Evolutionary conservation across 176 grass and related monocot species (phyloP).

Genomic region (Secale cereale): DNA sequence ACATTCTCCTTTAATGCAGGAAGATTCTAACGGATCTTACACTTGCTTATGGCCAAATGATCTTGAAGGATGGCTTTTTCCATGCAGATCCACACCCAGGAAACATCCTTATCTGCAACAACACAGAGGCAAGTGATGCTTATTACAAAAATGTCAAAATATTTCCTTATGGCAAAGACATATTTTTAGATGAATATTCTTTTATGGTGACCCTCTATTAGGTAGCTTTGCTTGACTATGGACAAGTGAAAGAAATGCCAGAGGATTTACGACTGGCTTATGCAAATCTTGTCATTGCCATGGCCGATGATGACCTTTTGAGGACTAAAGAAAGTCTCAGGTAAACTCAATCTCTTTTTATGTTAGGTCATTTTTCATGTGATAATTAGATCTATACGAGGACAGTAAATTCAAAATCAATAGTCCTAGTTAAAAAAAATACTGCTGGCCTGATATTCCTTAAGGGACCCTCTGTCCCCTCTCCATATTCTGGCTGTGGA

Average conservation of each 20-base stretch:
- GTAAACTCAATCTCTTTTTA: constrained; percentile 35
- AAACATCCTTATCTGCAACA: constrained; percentile 94
- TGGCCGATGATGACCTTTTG: constrained; percentile 73
- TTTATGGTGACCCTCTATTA: constrained; percentile 32
- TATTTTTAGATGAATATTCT: constrained; percentile 21
- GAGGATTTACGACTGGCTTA: constrained; percentile 87
- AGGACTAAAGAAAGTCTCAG: constrained; percentile 62
- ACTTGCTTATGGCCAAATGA: constrained; percentile 99
- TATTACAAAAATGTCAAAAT: neutral
- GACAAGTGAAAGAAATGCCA: constrained; percentile 97
- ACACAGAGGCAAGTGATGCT: constrained; percentile 63
- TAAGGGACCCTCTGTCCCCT: neutral
- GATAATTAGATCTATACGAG: neutral
- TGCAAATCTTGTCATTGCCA: constrained; percentile 93
- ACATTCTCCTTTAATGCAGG: constrained; percentile 51
- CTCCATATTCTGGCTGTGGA: neutral
- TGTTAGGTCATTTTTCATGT: constrained; percentile 4
- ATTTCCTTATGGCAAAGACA: constrained; percentile 2
- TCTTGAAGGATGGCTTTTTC: constrained; percentile 97
- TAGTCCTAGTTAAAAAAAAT: neutral
- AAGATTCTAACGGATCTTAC: constrained; percentile 92
- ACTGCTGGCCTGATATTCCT: neutral
- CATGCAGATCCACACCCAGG: constrained; percentile 99
- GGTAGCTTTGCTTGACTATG: constrained; percentile 99
- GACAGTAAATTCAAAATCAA: neutral